phyloP scores from a whole-genome alignment of 352 stramenopile species.

The Phytophthora chlamydospora region DNA sequence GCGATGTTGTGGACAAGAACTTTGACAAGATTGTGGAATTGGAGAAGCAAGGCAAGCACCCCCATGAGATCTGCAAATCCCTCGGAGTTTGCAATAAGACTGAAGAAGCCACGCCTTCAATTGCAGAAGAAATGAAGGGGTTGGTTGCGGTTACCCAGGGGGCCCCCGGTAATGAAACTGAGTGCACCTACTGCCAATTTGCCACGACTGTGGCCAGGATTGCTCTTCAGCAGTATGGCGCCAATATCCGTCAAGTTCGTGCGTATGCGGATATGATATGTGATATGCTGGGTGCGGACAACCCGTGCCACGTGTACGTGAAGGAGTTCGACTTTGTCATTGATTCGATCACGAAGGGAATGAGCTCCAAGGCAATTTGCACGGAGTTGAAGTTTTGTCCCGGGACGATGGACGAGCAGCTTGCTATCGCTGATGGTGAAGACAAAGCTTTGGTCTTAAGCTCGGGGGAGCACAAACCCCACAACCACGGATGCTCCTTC shows the following conservation, averaged over 20 bases:
- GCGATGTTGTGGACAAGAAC: slow-evolving; percentile 53
- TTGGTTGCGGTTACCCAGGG: slow-evolving; percentile 34
- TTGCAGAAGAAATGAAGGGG: slow-evolving; percentile 40
- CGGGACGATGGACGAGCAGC: slow-evolving; percentile 6
- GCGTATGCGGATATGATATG: slow-evolving; percentile 80
- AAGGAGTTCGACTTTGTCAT: slow-evolving; percentile 72
- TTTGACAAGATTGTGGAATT: slow-evolving; percentile 74
- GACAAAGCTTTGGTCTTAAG: slow-evolving; percentile 11
- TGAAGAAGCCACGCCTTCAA: slow-evolving; percentile 16
- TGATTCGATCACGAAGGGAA: slow-evolving; percentile 64
- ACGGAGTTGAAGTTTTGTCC: slow-evolving; percentile 62
- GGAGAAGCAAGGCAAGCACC: slow-evolving; percentile 57
- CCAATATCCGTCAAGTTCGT: slow-evolving; percentile 62
- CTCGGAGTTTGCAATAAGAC: slow-evolving; percentile 55
- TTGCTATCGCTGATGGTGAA: slow-evolving; percentile 17
- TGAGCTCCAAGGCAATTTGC: slow-evolving; percentile 73
- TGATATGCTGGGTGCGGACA: slow-evolving; percentile 65
- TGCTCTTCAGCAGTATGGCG: slow-evolving; percentile 58
- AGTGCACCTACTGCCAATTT: slow-evolving; percentile 71
- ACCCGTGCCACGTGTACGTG: slow-evolving; percentile 71
- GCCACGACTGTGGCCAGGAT: slow-evolving; percentile 65
- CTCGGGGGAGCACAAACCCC: slow-evolving; percentile 7
- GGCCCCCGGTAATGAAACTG: slow-evolving; percentile 43
- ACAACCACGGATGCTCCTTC: slow-evolving; percentile 45
- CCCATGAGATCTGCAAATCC: slow-evolving; percentile 56